Evolutionary conservation across 2,329 filamentous ascomycete genomes (phyloP), one percentile per base, ranked within the genome.

Genomic region (Penicillium sp.): DNA sequence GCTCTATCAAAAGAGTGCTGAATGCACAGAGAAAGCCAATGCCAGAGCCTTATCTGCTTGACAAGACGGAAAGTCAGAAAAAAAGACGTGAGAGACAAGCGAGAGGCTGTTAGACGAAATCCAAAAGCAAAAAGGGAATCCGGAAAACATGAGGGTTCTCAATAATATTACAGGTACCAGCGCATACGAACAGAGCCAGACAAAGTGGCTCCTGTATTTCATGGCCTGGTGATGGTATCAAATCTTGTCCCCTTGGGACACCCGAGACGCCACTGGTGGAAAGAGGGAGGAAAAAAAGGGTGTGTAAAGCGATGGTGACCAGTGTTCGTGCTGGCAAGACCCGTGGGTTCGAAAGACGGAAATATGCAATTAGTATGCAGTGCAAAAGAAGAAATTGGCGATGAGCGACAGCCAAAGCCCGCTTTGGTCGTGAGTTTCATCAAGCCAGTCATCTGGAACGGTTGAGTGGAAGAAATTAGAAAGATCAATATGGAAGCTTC

Each of bases 401-500:
- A 58, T 56, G 59, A 65, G 58, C 57, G 64, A 70, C 63, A 57
- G 54, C 63, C 63, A 69, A 71, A 71, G 70, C 68, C 70, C 56
- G 70, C 70, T 72, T 71, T 70, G 68, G 68, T 70, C 67, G 64
- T 69, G 50, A 52, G 59, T 46, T 51, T 68, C 65, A 64, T 66
- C 56, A 68, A 49, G 30, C 42, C 53, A 55, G 45, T 54, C 52
- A 53, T 38, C 40, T 39, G 39, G 42, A 41, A 22, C 16, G 38
- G 57, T 55, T 51, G 55, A 54, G 50, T 54, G 58, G 52, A 43
- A 53, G 43, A 46, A 57, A 59, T 50, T 53, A 52, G 7, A 55
- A 40, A 49, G 49, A 35, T 35, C 25, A 49, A 42, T 52, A 49
- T 40, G 41, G 43, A 58, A 55, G 46, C 39, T 18, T n/a, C 13